Evolutionary conservation across 305 asterid genomes (phyloP).

Genomic region (Coffea humblotiana): DNA sequence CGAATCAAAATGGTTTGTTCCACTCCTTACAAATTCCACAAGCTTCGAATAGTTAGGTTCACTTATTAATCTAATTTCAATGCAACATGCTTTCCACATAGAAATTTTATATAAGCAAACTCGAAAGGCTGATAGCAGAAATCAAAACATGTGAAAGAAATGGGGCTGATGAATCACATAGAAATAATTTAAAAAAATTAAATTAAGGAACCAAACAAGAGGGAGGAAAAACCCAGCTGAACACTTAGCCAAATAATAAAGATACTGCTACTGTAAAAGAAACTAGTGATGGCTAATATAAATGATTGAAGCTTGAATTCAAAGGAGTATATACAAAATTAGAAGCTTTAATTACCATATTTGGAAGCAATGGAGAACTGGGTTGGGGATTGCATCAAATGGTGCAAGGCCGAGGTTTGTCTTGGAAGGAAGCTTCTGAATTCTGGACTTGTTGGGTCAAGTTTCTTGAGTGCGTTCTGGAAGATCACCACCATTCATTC

Average conservation of each 20-base stretch:
- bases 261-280: too few species aligned
- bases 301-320: not conserved
- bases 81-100: not conserved
- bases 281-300: not conserved
- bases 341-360: not conserved
- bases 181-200: too few species aligned
- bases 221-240: slow-evolving; percentile 7
- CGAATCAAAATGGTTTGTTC: too few species aligned
- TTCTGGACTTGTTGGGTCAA: not conserved
- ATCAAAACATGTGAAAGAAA: not conserved
- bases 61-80: too few species aligned
- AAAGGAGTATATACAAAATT: not conserved
- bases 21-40: not conserved
- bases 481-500: not conserved
- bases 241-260: not conserved
- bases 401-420: not conserved
- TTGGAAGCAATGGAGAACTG: not conserved
- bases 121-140: not conserved
- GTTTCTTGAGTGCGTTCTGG: not conserved
- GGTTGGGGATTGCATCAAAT: not conserved
- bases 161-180: too few species aligned
- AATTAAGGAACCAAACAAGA: too few species aligned
- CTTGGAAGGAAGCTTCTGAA: not conserved
- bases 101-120: not conserved
- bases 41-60: too few species aligned